These are phyloP conservation scores for Straminergon stramineum DNA, from an alignment of 225 moss, liverwort and hornwort genomes.

Conservation along the genomic window DNA sequence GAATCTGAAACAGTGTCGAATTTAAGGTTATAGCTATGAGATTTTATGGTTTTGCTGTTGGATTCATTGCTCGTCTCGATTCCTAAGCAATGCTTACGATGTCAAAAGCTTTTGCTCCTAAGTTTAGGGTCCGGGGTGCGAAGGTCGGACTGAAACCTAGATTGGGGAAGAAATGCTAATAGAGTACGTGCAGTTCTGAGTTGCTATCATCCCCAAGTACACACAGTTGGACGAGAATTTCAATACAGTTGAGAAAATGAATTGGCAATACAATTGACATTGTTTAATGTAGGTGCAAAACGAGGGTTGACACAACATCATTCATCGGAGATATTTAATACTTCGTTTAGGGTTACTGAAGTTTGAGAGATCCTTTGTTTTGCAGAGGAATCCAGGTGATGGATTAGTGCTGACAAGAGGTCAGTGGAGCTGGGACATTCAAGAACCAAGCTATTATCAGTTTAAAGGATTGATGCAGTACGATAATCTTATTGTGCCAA, in stretches of 20 bases:
- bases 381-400: slow-evolving; percentile 63
- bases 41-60: neutral
- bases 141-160: neutral
- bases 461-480: slow-evolving; percentile 84
- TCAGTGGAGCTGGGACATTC: slow-evolving; percentile 80
- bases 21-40: neutral
- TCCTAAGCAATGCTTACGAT: neutral
- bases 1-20: neutral
- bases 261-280: too few relatives aligned
- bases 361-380: neutral
- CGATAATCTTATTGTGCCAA: neutral
- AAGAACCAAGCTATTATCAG: slow-evolving; percentile 55
- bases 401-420: slow-evolving; percentile 89
- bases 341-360: neutral
- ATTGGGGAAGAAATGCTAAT: neutral
- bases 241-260: neutral
- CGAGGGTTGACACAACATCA: neutral
- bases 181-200: neutral
- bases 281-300: too few relatives aligned
- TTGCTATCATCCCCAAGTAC: neutral
- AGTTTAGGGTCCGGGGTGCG: neutral
- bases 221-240: neutral
- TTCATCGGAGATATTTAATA: neutral
- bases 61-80: neutral
- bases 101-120: neutral